Base-by-base conservation (phyloP, 2,329 filamentous ascomycete genomes). In the Alternaria gaisen region DNA sequence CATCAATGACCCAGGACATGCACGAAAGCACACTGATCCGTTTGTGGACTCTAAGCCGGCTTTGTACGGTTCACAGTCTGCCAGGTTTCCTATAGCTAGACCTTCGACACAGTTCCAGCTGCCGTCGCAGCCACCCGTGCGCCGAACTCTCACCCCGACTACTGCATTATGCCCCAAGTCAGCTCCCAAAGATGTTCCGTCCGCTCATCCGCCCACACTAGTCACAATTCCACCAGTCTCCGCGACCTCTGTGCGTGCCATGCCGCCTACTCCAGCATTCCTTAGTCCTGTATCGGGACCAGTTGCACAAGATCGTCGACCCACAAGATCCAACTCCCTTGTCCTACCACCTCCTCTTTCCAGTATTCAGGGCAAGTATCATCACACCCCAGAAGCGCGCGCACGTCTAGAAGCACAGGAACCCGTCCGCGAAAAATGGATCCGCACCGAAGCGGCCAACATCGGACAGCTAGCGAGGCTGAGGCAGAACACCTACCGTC, bases 371-470 rank as follows among this genome's bases (percentile, higher is more conserved):
- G 47, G 42, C 9, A 28, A 22, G 28, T 22, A 18, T 20, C 16
- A 40, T 24, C 20, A 42, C 16, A 32, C 44, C 0, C 44, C 28
- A 5, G 28, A 16, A 20, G 28, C n/a, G 3, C 57, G 50, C 18
- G 36, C 51, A 14, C 55, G 34, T 10, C 55, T 64, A 10, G 53
- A 63, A 24, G 50, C 55, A 5, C 64, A 61, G 16, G 58, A 63
- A 7, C 16, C 26, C 30, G 14, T 41, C 28, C 65, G 70, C 26
- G 50, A 57, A 24, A n/a, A 32, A 10, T 72, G 69, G 70, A 70
- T 72, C 52, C 56, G 52, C 12, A 48, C 30, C 10, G 43, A 53
- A 43, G 60, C 67, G 0, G 16, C 46, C 26, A 28, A 30, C 20
- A 69, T 72, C 26, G 52, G 50, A 1, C 40, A 54, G 0, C 55